phyloP scores from a whole-genome alignment of 805 yeast species.

The Candida hispaniensis region DNA sequence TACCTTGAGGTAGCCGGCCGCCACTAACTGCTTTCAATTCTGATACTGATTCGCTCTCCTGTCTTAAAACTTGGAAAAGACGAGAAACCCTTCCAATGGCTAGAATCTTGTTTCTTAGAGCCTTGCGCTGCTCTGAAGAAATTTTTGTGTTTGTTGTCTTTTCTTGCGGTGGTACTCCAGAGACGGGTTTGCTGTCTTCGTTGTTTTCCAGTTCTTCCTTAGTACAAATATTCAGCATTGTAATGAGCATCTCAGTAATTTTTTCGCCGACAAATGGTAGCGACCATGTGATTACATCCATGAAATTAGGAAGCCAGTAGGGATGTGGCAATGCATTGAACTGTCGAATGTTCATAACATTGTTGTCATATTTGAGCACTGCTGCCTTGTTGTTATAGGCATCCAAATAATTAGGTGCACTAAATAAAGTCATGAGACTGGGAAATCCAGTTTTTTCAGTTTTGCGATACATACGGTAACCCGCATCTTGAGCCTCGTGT shows the following conservation, averaged over 20 bases:
- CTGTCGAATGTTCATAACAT: conserved; percentile 91
- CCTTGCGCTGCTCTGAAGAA: conserved; percentile 29
- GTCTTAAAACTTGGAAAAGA: conserved; percentile 79
- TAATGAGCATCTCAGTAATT: conserved; percentile 83
- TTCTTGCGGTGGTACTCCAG: conserved; percentile 5
- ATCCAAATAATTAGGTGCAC: conserved; percentile 98
- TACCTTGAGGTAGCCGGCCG: conserved; percentile 77
- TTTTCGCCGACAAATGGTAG: conserved; percentile 95
- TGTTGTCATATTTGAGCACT: conserved; percentile 77
- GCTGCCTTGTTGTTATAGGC: conserved; percentile 86
- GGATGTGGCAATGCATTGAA: conserved; percentile 92
- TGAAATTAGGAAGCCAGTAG: conserved; percentile 90
- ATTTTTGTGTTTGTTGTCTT: conserved; percentile 3
- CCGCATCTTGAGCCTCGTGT: conserved; percentile 90
- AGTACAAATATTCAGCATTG: conserved; percentile 85
- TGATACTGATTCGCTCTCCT: conserved; percentile 77
- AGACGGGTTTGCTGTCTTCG: conserved; percentile 19
- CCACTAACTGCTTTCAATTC: conserved; percentile 63
- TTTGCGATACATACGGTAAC: conserved; percentile 78
- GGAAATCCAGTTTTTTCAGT: conserved; percentile 35
- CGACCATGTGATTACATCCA: conserved; percentile 97
- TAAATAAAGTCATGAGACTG: conserved; percentile 72
- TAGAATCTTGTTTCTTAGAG: conserved; percentile 73
- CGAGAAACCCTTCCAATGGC: conserved; percentile 95
- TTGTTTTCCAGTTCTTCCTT: conserved; percentile 84